Evolutionary conservation across 805 yeast genomes (phyloP).

Genomic region (Candida argentea): DNA sequence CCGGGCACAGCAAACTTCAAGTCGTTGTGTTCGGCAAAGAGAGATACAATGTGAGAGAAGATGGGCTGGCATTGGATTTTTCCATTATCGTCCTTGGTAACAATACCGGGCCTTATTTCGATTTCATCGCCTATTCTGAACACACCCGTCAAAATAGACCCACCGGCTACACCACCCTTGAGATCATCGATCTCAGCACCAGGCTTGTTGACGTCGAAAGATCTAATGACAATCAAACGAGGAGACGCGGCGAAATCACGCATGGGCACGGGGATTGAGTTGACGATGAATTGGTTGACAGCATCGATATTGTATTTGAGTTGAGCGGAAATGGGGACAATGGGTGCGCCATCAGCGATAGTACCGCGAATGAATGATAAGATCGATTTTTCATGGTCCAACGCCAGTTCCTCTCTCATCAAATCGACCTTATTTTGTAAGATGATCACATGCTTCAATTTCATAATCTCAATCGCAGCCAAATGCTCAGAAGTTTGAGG

Average conservation of each 20-base stretch:
- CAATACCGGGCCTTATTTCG: constrained; percentile 98
- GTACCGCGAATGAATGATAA: constrained; percentile 93
- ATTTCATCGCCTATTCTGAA: constrained; percentile 96
- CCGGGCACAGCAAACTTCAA: constrained; percentile 99
- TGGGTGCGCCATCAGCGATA: constrained; percentile 98
- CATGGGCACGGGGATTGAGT: constrained; percentile 90
- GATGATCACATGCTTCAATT: constrained; percentile 90
- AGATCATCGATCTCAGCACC: constrained; percentile 95
- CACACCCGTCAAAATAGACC: constrained; percentile 94
- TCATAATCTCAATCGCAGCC: constrained; percentile 99
- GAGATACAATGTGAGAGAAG: constrained; percentile 84
- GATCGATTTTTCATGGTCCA: constrained; percentile 91
- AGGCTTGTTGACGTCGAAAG: constrained; percentile 97
- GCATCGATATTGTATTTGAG: constrained; percentile 98
- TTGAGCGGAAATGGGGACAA: constrained; percentile 98
- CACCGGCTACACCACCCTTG: constrained; percentile 99
- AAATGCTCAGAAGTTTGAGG: constrained; percentile 99
- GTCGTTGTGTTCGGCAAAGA: constrained; percentile 96
- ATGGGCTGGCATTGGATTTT: constrained; percentile 94
- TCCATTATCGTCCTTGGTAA: constrained; percentile 81
- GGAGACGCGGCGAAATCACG: constrained; percentile 94
- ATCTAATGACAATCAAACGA: constrained; percentile 91
- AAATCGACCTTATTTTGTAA: constrained; percentile 97
- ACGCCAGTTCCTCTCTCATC: constrained; percentile 94
- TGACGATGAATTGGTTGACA: constrained; percentile 91